These are phyloP conservation scores for Myxozyma lipomycoides DNA, from an alignment of 805 yeast genomes.

Conservation along the genomic window DNA sequence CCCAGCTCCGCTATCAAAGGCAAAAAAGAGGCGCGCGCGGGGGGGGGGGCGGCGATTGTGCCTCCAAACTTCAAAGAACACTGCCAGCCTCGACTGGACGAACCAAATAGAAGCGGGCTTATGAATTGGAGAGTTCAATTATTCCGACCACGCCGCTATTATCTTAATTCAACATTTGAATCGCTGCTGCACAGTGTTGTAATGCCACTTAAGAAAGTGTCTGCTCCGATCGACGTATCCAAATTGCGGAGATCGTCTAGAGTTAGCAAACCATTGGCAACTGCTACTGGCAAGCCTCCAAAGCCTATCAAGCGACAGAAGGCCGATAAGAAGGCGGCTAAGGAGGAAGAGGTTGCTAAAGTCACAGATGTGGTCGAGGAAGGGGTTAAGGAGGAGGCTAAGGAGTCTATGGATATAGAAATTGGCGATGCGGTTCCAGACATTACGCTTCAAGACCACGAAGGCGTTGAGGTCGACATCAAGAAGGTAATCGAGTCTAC, in stretches of 20 bases:
- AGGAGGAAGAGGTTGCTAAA: conserved; percentile 8
- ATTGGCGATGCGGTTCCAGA: conserved; percentile 46
- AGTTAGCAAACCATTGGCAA: not conserved
- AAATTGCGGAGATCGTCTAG: conserved; percentile 23
- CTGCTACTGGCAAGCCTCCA: conserved; percentile 5
- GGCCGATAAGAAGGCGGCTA: conserved; percentile 16
- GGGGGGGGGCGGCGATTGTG: no score
- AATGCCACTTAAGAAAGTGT: conserved; percentile 18
- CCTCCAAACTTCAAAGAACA: no score
- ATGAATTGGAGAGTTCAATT: no score
- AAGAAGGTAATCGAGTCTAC: conserved; percentile 31
- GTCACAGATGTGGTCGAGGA: conserved; percentile 10
- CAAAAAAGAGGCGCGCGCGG: no score
- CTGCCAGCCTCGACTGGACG: no score
- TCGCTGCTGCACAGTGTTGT: not conserved
- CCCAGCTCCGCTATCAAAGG: no score
- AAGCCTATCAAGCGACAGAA: conserved; percentile 5
- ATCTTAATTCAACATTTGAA: no score
- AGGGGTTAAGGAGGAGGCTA: conserved; percentile 28
- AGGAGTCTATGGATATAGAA: conserved; percentile 14
- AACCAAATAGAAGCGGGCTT: no score
- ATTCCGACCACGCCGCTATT: no score
- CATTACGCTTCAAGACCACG: conserved; percentile 60
- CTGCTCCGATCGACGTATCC: conserved; percentile 8
- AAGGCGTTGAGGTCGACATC: conserved; percentile 57